Evolutionary conservation across 352 stramenopile genomes (phyloP), one percentile per base, ranked within the genome.

Genomic region (Phytophthora pinifolia): DNA sequence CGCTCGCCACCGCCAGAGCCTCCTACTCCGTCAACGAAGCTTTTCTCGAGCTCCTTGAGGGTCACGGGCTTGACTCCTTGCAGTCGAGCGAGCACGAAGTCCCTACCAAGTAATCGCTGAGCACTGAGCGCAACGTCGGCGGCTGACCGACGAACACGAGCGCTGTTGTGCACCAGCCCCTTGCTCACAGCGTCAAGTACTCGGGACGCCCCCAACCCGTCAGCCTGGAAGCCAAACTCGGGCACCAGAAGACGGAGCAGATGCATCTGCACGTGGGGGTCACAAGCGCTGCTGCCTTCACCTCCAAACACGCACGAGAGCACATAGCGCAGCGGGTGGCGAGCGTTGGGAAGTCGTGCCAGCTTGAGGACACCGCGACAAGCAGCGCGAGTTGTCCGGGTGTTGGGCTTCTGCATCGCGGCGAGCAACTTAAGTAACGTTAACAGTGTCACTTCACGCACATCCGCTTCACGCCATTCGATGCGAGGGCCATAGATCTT

Each of bases 11-110:
- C 39, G n/a, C 46, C 42, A 18, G 61, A 70, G 5, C 45, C 52
- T 13, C 51, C 47, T 3, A 65, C 46, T 4, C 59, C 59, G 12
- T 90, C 76, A 12, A 86, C 77, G 62, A 94, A 92, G 58, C 75
- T 88, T 59, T 91, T 92, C 54, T 94, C 84, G 8, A 94, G 72
- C 42, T 94, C 82, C 38, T 89, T 91, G 6, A 92, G 62, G n/a
- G 74, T 91, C 48, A 83, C 67, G 9, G 81, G 60, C 53, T 90
- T 91, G 49, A 92, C 73, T 44, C 80, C 81, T 65, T 85, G 74
- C 27, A 94, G 79, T 27, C 76, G 74, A 49, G 72, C 62, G 4
- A 94, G 62, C 36, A 94, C 79, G 25, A 79, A 74, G 15, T 76
- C 73, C 41, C 87, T 84, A 35, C 83, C 83, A n/a, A 90, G 64